Evolutionary conservation across 805 yeast species (phyloP).

Genomic region (Suhomyces canberraensis): DNA sequence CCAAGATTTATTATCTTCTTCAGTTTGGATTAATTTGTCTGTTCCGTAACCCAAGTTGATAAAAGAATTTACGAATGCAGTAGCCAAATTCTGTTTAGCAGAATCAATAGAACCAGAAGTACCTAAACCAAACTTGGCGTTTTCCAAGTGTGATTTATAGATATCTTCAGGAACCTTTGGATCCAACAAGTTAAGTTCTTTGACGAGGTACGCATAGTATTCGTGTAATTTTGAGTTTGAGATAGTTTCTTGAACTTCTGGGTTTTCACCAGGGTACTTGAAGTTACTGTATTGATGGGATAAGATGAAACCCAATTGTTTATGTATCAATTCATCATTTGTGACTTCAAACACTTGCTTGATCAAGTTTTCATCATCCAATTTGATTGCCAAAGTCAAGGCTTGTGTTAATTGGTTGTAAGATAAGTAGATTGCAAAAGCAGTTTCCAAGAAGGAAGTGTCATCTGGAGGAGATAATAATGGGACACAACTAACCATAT

Average conservation of each 20-base stretch:
- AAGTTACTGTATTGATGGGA: conserved; percentile 84
- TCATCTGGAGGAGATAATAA: conserved; percentile 95
- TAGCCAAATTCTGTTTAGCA: conserved; percentile 91
- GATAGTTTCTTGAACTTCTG: conserved; percentile 77
- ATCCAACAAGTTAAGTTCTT: conserved; percentile 82
- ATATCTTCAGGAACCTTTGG: conserved; percentile 95
- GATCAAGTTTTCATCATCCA: conserved; percentile 78
- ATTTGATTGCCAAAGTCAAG: conserved; percentile 78
- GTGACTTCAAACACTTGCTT: conserved; percentile 80
- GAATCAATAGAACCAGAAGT: conserved; percentile 65
- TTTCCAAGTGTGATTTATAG: conserved; percentile 86
- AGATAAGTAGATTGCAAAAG: conserved; percentile 76
- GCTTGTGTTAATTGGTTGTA: conserved; percentile 87
- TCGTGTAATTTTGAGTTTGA: conserved; percentile 77
- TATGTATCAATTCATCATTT: conserved; percentile 66
- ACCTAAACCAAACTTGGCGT: conserved; percentile 55
- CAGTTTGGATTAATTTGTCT: conserved; percentile 76
- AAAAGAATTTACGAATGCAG: conserved; percentile 90
- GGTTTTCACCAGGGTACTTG: conserved; percentile 55
- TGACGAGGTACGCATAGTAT: conserved; percentile 73
- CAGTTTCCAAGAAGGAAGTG: conserved; percentile 78
- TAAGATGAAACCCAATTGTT: conserved; percentile 87
- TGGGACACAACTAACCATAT: conserved; percentile 96
- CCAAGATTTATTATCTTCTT: conserved; percentile 73
- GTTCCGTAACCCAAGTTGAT: conserved; percentile 87